A percentile compares a stretch with the other conserved stretches of the same genome.
Evolutionary conservation across 345 rosid genomes (phyloP).

Genomic region (Hypericum androsaemum): DNA sequence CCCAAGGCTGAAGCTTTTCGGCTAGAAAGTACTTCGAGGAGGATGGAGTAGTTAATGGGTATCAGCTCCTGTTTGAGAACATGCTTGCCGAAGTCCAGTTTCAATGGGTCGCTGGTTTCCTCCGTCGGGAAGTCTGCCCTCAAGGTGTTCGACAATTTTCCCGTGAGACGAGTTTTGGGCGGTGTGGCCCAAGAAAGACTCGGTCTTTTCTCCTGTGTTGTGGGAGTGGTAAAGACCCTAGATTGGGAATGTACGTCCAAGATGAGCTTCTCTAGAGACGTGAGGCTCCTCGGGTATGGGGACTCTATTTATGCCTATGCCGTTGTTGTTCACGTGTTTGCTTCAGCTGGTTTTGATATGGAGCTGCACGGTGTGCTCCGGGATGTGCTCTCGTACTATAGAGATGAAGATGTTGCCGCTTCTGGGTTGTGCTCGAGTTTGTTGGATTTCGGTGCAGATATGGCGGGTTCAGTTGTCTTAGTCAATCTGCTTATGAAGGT

Average conservation of each 20-base stretch:
- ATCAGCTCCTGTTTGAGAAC: constrained; percentile 10
- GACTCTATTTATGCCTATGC: constrained; percentile 24
- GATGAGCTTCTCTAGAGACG: constrained; percentile 20
- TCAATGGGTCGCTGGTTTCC: constrained; percentile 4
- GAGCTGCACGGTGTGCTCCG: constrained; percentile 37
- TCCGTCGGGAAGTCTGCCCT: constrained; percentile 5
- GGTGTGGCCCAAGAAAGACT: background rate
- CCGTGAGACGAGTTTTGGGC: constrained; percentile 2
- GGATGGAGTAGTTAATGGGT: constrained; percentile 17
- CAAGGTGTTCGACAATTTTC: constrained; percentile 17
- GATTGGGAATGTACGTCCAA: constrained; percentile 28
- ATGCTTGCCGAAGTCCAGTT: constrained; percentile 10
- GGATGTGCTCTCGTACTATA: constrained; percentile 23
- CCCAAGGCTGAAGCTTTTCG: too few species aligned
- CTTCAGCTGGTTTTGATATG: constrained; percentile 21
- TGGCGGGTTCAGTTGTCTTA: constrained; percentile 13
- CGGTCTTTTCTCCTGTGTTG: constrained; percentile 22
- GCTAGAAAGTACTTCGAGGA: too few species aligned
- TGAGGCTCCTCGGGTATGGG: constrained; percentile 18
- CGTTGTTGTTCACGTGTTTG: constrained; percentile 27
- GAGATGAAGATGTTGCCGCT: constrained; percentile 23
- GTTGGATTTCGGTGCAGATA: constrained; percentile 22
- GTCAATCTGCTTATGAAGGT: constrained; percentile 36
- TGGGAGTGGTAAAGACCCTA: constrained; percentile 36
- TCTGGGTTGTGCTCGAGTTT: constrained; percentile 24